These are phyloP conservation scores for Clausena lansium DNA, from an alignment of 345 rosid species.

Conservation along the genomic window DNA sequence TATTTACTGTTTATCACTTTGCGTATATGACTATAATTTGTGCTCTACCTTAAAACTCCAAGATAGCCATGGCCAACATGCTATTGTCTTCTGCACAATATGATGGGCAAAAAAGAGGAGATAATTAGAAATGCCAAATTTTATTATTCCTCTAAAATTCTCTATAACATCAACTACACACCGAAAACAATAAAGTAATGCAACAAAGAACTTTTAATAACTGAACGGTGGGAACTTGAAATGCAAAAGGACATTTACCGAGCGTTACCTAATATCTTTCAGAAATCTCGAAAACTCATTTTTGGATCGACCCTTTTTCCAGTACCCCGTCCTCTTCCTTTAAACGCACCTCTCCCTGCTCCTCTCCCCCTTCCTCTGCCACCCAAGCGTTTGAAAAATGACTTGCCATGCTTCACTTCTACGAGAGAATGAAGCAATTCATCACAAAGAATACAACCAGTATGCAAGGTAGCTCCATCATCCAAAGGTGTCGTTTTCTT, in stretches of 20 bases:
- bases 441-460: constrained; percentile 86
- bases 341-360: constrained; percentile 52
- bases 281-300: constrained; percentile 65
- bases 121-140: not conserved
- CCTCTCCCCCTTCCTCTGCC: constrained; percentile 64
- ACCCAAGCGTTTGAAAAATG: constrained; percentile 53
- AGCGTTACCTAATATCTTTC: not conserved
- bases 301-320: constrained; percentile 47
- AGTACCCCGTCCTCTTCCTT: constrained; percentile 47
- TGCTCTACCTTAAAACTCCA: too few species aligned
- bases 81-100: too few species aligned
- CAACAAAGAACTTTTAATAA: not conserved
- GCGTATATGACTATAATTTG: too few species aligned
- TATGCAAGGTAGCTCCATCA: constrained; percentile 76
- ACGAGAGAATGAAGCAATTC: constrained; percentile 86
- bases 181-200: not conserved
- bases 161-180: not conserved
- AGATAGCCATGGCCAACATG: too few species aligned
- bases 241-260: not conserved
- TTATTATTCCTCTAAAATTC: not conserved
- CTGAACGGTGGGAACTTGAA: not conserved
- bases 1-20: too few species aligned
- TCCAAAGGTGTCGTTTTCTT: constrained; percentile 85
- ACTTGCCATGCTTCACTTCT: constrained; percentile 82
- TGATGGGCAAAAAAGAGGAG: not conserved